Conservation (phyloP, 1,139 yeast species). For the Wickerhamomyces sp. region DNA sequence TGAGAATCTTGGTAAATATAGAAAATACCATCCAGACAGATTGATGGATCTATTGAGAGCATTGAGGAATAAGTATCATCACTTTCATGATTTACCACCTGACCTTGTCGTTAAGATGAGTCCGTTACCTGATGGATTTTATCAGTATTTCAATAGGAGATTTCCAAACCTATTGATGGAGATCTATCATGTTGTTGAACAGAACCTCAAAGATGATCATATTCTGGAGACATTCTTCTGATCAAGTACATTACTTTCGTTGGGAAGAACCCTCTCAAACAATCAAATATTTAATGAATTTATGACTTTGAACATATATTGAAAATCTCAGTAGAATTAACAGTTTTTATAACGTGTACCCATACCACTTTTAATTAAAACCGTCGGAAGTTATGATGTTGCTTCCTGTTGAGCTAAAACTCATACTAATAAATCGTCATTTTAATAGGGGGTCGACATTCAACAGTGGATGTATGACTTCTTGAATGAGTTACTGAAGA, state of each 20-base stretch:
- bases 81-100: constrained; percentile 81
- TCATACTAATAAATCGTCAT: too few relatives aligned
- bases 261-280: background rate
- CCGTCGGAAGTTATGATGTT: too few relatives aligned
- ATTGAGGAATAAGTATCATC: constrained; percentile 87
- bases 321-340: too few relatives aligned
- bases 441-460: too few relatives aligned
- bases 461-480: too few relatives aligned
- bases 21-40: constrained; percentile 77
- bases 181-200: constrained; percentile 60
- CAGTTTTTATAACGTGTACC: too few relatives aligned
- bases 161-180: constrained; percentile 81
- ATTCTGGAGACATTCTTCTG: constrained; percentile 49
- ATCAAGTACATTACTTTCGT: background rate
- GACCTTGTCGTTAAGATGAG: constrained; percentile 59
- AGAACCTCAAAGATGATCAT: constrained; percentile 56
- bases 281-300: background rate
- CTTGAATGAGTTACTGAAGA: too few relatives aligned
- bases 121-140: constrained; percentile 80
- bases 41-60: constrained; percentile 86
- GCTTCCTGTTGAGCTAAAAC: too few relatives aligned
- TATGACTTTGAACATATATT: background rate
- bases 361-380: too few relatives aligned
- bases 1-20: constrained; percentile 81
- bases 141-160: constrained; percentile 62